These are phyloP conservation scores for Diplosphaera chodatii DNA, from an alignment of 139 green algal genomes.

Conservation along the genomic window DNA sequence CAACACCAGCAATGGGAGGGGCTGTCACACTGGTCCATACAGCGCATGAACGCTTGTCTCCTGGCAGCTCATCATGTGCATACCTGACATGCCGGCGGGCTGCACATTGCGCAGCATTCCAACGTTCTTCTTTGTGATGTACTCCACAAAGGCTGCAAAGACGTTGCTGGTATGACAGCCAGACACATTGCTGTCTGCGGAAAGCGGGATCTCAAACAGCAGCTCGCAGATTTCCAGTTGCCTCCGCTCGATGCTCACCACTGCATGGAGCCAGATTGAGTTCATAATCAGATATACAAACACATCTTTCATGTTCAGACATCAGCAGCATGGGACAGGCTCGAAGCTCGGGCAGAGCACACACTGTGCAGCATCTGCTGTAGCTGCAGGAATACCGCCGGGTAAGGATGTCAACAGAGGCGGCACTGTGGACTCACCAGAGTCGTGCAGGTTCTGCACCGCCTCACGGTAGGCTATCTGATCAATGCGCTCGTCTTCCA, in stretches of 20 bases:
- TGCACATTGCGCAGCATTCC: slow-evolving; percentile 54
- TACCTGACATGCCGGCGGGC: slow-evolving; percentile 59
- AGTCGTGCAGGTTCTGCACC: not conserved
- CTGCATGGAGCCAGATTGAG: not conserved
- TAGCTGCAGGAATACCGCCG: no score
- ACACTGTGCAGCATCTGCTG: no score
- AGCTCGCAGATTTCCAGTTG: slow-evolving; percentile 9
- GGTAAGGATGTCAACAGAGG: no score
- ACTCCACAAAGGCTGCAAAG: slow-evolving; percentile 48
- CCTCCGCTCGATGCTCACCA: not conserved
- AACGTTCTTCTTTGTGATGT: slow-evolving; percentile 64
- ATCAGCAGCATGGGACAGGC: no score
- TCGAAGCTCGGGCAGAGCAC: no score
- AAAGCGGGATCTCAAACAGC: slow-evolving; percentile 24
- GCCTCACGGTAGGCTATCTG: not conserved
- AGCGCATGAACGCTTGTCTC: no score
- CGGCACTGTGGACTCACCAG: no score
- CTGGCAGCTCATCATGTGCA: no score
- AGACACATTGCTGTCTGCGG: slow-evolving; percentile 8
- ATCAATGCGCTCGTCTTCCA: not conserved
- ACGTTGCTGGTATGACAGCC: not conserved
- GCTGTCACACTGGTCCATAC: no score
- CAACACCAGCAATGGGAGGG: no score
- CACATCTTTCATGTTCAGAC: no score
- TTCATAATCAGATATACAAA: no score